A percentile compares a stretch with the other conserved stretches of the same genome.
These are phyloP conservation scores for Sphagnum contortum DNA, from an alignment of 225 moss, liverwort and hornwort species.

Conservation along the genomic window DNA sequence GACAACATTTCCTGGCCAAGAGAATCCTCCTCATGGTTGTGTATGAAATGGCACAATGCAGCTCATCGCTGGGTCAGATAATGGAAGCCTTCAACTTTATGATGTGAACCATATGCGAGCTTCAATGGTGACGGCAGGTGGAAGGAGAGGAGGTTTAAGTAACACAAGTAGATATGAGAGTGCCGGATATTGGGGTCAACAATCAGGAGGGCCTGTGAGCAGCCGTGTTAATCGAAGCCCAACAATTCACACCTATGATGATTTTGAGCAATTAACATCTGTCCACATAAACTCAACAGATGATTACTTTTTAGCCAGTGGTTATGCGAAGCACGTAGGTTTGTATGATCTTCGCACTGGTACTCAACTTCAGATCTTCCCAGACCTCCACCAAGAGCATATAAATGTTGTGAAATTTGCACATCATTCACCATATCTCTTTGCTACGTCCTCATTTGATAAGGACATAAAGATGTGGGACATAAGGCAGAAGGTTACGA, in stretches of 20 bases:
- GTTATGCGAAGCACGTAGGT: constrained; percentile 73
- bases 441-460: constrained; percentile 78
- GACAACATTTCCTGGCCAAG: too few species aligned
- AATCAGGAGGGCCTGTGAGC: constrained; percentile 20
- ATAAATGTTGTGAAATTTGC: constrained; percentile 91
- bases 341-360: constrained; percentile 80
- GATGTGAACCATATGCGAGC: constrained; percentile 76
- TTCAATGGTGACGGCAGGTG: constrained; percentile 39
- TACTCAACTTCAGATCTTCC: constrained; percentile 49
- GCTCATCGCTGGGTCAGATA: constrained; percentile 80
- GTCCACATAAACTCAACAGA: constrained; percentile 74
- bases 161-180: constrained; percentile 27
- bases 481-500: constrained; percentile 52
- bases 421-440: constrained; percentile 67
- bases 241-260: constrained; percentile 68
- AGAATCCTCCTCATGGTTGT: too few species aligned
- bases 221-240: constrained; percentile 45
- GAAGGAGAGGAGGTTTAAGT: constrained; percentile 23
- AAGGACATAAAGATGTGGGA: constrained; percentile 90
- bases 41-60: constrained; percentile 12
- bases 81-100: constrained; percentile 74
- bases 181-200: constrained; percentile 34
- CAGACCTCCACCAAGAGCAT: constrained; percentile 67
- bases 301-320: constrained; percentile 78
- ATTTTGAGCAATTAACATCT: constrained; percentile 72